Percentiles rank a stretch among this genome's conserved stretches.
Evolutionary conservation across 2,329 filamentous ascomycete genomes (phyloP).

Genomic region (Aspergillus sp.): DNA sequence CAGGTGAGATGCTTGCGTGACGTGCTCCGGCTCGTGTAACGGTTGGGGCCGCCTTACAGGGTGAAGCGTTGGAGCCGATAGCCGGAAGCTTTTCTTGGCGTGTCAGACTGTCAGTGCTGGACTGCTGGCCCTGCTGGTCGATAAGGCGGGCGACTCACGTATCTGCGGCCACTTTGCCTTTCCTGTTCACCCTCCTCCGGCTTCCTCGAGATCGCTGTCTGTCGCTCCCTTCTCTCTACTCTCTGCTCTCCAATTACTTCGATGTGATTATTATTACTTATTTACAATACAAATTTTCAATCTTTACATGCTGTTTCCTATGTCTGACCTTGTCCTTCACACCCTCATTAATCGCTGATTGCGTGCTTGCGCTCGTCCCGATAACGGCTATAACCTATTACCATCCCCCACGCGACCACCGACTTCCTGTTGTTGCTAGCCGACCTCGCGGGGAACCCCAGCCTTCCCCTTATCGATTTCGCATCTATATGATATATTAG

Average conservation of each 20-base stretch:
- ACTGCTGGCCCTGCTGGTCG: no score
- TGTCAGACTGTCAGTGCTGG: no score
- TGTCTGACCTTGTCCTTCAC: neutral
- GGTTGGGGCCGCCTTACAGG: no score
- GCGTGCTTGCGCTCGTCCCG: conserved; percentile 3
- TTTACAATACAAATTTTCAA: neutral
- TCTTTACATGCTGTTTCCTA: neutral
- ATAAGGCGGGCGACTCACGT: neutral
- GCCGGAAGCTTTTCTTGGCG: neutral
- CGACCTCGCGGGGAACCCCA: neutral
- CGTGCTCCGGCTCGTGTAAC: neutral
- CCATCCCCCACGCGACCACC: neutral
- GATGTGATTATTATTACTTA: neutral
- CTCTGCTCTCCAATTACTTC: neutral
- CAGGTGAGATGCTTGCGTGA: neutral
- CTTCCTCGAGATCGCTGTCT: neutral
- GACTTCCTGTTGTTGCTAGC: neutral
- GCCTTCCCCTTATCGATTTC: neutral
- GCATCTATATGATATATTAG: conserved; percentile 4
- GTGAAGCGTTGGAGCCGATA: neutral
- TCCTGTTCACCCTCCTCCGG: neutral
- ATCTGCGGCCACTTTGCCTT: conserved; percentile 8
- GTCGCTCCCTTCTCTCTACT: neutral
- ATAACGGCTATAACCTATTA: neutral
- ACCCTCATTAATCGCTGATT: neutral